These are phyloP conservation scores for Plasmopara viticola DNA, from an alignment of 352 stramenopile genomes.

Conservation along the genomic window DNA sequence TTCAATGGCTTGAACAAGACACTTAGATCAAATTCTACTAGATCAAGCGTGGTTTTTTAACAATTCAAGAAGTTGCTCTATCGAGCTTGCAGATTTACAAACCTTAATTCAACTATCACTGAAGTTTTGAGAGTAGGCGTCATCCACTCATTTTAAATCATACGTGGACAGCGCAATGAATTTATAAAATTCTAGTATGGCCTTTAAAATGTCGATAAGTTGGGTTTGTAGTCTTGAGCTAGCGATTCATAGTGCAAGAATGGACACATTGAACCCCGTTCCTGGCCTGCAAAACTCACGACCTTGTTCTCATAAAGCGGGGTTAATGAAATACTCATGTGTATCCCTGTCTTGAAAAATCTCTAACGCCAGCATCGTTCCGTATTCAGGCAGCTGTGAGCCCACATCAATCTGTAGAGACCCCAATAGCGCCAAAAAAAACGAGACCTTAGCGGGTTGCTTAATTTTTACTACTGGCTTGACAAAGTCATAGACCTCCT, in stretches of 20 bases:
- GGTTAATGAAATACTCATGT: constrained; percentile 45
- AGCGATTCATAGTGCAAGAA: constrained; percentile 60
- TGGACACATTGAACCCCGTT: constrained; percentile 45
- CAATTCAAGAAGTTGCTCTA: too few relatives aligned
- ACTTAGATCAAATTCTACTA: too few relatives aligned
- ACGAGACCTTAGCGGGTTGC: constrained; percentile 46
- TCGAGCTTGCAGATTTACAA: too few relatives aligned
- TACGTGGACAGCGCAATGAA: constrained; percentile 32
- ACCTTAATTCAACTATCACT: too few relatives aligned
- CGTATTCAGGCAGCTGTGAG: constrained; percentile 52
- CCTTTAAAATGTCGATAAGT: neutral
- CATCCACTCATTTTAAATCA: constrained; percentile 33
- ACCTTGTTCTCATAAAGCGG: constrained; percentile 52
- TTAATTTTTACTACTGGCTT: constrained; percentile 36
- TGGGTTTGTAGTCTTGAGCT: constrained; percentile 16
- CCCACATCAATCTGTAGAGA: constrained; percentile 63
- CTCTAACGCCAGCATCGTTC: constrained; percentile 63
- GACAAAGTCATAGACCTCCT: constrained; percentile 48
- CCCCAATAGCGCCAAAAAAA: constrained; percentile 76
- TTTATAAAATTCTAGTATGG: constrained; percentile 5
- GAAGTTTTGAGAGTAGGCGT: constrained; percentile 18
- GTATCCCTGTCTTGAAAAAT: constrained; percentile 51
- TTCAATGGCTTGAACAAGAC: too few relatives aligned
- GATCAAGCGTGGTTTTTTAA: too few relatives aligned
- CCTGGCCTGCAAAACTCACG: constrained; percentile 46